Evolutionary conservation across 2,329 filamentous ascomycete species (phyloP).

Genomic region (Colletotrichum sp.): DNA sequence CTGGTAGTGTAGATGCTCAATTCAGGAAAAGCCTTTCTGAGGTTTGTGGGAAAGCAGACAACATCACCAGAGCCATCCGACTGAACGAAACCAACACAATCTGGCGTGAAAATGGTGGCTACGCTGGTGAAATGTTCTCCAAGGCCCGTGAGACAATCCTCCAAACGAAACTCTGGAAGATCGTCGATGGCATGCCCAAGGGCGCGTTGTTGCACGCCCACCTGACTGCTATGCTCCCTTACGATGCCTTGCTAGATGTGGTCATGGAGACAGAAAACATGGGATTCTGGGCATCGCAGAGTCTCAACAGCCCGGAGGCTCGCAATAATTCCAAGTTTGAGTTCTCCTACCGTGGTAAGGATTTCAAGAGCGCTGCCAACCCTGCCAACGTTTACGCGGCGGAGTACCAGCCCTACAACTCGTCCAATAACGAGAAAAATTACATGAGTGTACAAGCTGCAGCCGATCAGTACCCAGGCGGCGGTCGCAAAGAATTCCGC

Average conservation of each 20-base stretch:
- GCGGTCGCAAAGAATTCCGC: background rate
- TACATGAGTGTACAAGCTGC: background rate
- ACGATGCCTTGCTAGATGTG: conserved; percentile 78
- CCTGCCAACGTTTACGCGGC: background rate
- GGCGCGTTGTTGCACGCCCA: conserved; percentile 87
- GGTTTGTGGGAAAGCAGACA: background rate
- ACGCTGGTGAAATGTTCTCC: conserved; percentile 93
- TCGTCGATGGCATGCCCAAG: conserved; percentile 87
- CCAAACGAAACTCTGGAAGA: conserved; percentile 82
- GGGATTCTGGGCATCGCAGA: conserved; percentile 67
- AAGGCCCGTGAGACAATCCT: conserved; percentile 88
- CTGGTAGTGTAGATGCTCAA: background rate
- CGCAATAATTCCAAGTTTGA: conserved; percentile 60
- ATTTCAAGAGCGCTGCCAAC: background rate
- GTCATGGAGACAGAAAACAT: conserved; percentile 76
- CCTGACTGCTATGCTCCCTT: conserved; percentile 88
- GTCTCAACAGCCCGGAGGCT: conserved; percentile 59
- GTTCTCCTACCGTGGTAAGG: conserved; percentile 63
- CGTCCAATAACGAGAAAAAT: background rate
- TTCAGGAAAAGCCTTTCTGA: background rate
- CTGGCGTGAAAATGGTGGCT: conserved; percentile 32
- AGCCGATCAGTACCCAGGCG: background rate
- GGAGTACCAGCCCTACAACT: background rate
- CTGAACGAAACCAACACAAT: background rate
- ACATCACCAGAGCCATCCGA: background rate